Evolutionary conservation across 1,284 basidiomycete genomes (phyloP).

Genomic region (Boletus sp.): DNA sequence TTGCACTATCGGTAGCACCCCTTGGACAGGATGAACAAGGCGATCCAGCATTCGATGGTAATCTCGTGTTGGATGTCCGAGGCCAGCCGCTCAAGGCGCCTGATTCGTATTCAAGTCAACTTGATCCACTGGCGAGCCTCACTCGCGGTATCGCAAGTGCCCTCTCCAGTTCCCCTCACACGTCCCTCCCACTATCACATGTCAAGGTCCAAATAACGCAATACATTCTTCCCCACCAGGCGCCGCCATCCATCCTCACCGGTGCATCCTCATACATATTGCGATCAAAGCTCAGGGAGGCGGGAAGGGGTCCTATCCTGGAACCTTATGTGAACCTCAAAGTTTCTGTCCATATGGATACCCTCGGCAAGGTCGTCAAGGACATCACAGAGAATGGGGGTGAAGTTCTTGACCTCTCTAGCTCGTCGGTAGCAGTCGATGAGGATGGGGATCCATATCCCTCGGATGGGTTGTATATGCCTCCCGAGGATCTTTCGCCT

Average conservation of each 20-base stretch:
- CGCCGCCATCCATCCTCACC: constrained; percentile 53
- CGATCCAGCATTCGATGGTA: constrained; percentile 71
- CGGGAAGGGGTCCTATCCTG: constrained; percentile 66
- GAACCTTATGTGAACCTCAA: constrained; percentile 72
- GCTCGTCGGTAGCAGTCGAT: constrained; percentile 38
- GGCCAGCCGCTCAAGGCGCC: constrained; percentile 55
- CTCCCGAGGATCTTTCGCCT: constrained; percentile 70
- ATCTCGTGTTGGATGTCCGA: constrained; percentile 57
- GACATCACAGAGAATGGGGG: constrained; percentile 75
- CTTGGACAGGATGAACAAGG: constrained; percentile 56
- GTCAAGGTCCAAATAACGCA: constrained; percentile 55
- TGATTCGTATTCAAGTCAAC: constrained; percentile 45
- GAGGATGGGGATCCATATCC: constrained; percentile 51
- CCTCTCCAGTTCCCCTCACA: constrained; percentile 74
- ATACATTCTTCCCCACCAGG: constrained; percentile 42
- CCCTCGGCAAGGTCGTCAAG: constrained; percentile 70
- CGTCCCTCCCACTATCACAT: constrained; percentile 63
- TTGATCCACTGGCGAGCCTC: constrained; percentile 48
- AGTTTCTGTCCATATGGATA: constrained; percentile 62
- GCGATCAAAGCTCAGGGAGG: constrained; percentile 55
- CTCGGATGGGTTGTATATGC: constrained; percentile 67
- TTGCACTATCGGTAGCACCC: constrained; percentile 54
- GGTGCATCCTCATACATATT: constrained; percentile 65
- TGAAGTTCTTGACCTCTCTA: constrained; percentile 64
- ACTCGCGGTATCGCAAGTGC: constrained; percentile 66